Percentiles rank a stretch among this genome's conserved stretches.
Evolutionary conservation across 768 basidiomycete species (phyloP).

Genomic region (Suillus lakei): DNA sequence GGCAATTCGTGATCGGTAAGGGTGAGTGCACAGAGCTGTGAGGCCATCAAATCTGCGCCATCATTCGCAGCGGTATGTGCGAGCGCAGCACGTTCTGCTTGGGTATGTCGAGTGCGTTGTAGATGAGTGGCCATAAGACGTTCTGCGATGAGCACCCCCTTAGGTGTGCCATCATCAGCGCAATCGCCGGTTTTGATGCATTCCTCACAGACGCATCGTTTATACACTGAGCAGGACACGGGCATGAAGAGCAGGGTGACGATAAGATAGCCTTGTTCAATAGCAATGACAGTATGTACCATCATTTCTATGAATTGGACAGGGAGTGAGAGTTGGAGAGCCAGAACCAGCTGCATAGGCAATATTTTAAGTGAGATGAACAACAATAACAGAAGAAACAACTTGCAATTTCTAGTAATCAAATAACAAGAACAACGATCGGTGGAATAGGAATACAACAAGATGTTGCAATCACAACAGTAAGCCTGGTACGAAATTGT

Average conservation of each 20-base stretch:
- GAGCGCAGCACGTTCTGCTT: background rate
- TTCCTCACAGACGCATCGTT: slow-evolving; percentile 15
- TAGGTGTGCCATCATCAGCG: background rate
- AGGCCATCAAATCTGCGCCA: too few relatives aligned
- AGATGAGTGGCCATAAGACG: slow-evolving; percentile 10
- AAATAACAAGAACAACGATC: too few relatives aligned
- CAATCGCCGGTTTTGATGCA: background rate
- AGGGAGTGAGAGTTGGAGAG: too few relatives aligned
- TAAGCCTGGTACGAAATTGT: too few relatives aligned
- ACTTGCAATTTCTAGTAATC: too few relatives aligned
- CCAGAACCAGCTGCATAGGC: too few relatives aligned
- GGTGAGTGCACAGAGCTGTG: too few relatives aligned
- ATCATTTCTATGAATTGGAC: background rate
- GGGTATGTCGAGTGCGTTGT: background rate
- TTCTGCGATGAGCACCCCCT: slow-evolving; percentile 9
- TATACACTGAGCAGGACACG: background rate
- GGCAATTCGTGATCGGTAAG: too few relatives aligned
- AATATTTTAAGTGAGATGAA: background rate
- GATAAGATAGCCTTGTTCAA: too few relatives aligned
- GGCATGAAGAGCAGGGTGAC: background rate
- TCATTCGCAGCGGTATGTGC: too few relatives aligned
- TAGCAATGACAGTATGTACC: background rate
- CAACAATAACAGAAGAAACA: background rate
- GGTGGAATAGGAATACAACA: too few relatives aligned
- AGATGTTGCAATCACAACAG: too few relatives aligned